Evolutionary conservation across 75 land plant genomes (phyloP), one percentile per base, ranked within the genome.

Genomic region (Pinus tabuliformis): DNA sequence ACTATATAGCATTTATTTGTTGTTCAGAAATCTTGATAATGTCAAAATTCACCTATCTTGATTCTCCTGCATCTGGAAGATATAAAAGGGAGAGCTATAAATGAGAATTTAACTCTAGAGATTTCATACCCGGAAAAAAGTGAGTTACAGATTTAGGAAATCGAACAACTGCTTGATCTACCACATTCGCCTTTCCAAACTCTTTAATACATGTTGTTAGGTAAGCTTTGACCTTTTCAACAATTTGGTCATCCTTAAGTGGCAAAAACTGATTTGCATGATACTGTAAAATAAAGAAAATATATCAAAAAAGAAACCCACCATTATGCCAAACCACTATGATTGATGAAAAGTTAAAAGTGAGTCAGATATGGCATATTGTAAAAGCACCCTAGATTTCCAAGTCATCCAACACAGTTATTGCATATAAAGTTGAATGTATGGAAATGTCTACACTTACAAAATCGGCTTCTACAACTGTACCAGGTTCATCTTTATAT

Each of bases 391-490:
- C 45, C 20, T 37, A 75, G 36, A 30, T 30, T 75, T 33, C 16
- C 36, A 77, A 56, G 37, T 71, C 20, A 60, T 17, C 22, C 1
- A 22, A 45, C 11, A 24, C 26, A 39, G 3, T 13, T 37, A 39
- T 42, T 39, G 37, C n/a, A 6, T 73, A 4, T 12, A 74, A 72
- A 49, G 26, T 73, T 45, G 62, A 37, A 49, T 20, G 76, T 18
- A n/a, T 45, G 77, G 22, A 18, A 18, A n/a, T 73, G 62, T 77
- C 20, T 18, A 45, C 33, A 70, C 97, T 81, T 79, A 94, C 97
- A 90, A 94, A 90, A 56, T 92, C 90, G 79, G 90, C 95, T 78
- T 92, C 87, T 61, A 94, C 75, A 57, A 92, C 89, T 54, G 97
- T 90, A 5, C 76, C 87, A 62, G 85, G 68, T 71, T 84, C 87